Percentiles rank a stretch among this genome's conserved stretches.
These are phyloP conservation scores for Phytophthora pluvialis DNA, from an alignment of 352 stramenopile species.

Conservation along the genomic window DNA sequence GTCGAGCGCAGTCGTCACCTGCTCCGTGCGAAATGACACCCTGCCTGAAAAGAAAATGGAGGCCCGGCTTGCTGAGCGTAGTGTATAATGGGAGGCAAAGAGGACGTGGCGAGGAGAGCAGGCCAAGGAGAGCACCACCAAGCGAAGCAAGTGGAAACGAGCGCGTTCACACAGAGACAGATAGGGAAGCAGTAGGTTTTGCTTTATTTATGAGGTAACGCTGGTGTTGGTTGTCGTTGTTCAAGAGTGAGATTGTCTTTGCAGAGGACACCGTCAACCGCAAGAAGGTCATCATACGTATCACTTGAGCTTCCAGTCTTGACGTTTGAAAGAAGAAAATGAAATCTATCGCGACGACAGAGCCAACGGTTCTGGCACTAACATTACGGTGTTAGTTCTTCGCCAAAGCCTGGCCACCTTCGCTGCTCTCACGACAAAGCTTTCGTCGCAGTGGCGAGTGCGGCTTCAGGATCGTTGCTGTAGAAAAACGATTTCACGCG, in stretches of 20 bases:
- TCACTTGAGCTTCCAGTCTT: too few species aligned
- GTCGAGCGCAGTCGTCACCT: not conserved
- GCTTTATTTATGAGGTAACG: conserved; percentile 41
- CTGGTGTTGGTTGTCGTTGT: conserved; percentile 28
- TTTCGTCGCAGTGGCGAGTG: too few species aligned
- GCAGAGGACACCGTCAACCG: not conserved
- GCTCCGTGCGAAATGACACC: conserved; percentile 7
- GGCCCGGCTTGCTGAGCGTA: not conserved
- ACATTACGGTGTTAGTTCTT: too few species aligned
- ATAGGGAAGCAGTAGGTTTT: conserved; percentile 36
- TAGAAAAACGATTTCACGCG: too few species aligned
- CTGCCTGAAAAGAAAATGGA: not conserved
- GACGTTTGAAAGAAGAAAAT: too few species aligned
- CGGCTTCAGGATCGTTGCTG: too few species aligned
- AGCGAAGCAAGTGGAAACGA: conserved; percentile 19
- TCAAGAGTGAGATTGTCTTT: conserved; percentile 2
- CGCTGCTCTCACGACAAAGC: too few species aligned
- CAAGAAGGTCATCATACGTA: too few species aligned
- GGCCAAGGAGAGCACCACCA: conserved; percentile 10
- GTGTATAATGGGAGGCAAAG: conserved; percentile 16
- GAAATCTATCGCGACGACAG: too few species aligned
- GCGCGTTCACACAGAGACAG: conserved; percentile 14
- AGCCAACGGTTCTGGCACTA: too few species aligned
- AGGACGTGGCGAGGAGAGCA: conserved; percentile 3
- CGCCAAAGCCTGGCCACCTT: too few species aligned